Base-by-base conservation (phyloP, 139 green algal species). In the Tetradesmus obliquus region DNA sequence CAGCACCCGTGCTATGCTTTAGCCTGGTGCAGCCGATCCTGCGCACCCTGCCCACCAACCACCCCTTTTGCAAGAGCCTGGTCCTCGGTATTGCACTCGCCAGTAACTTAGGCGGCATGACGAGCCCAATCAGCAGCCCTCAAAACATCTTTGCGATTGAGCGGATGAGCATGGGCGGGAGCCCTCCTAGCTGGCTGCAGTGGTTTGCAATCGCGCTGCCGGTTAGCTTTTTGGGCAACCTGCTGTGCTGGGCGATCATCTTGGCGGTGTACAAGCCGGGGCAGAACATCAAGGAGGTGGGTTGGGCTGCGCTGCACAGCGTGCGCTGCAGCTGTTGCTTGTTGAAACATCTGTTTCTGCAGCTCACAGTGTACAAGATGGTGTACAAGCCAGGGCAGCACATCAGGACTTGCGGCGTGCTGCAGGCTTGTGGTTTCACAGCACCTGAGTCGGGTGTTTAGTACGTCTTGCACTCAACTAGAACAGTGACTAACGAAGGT, bases 71-170 rank as follows among this genome's bases (percentile, higher is more conserved):
- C 72, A 96, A 96, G 91, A 79, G 83, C 66, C 91, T 97, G 58
- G 96, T 97, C 45, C 96, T 97, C 91, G 96, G 95, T 53, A 97
- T 97, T 6, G 96, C 96, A 1, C 93, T 97, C n/a, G 96, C 96
- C 0, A 96, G 93, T 12, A 97, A 97, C 90, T 74, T 97, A 13
- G 96, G 96, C 3, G 96, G 96, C 88, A 97, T 97, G 95, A 97
- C 96, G 0, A 95, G 92, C 5, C 96, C 96, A 15, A 97, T 97
- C 91, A 93, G 82, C 55, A 95, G 88, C 80, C 90, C 91, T 17
- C 95, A 98, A 91, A 98, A 98, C 94, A 97, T 98, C 55, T 98
- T 98, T 92, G 96, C 96, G 10, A 96, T 98, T 69, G 94, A 97
- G 92, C 91, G 92, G 62, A 97, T 98, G 96, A 92, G 88, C 10